These are phyloP conservation scores for Nicotiana otophora DNA, from an alignment of 257 asterid species.

Conservation along the genomic window DNA sequence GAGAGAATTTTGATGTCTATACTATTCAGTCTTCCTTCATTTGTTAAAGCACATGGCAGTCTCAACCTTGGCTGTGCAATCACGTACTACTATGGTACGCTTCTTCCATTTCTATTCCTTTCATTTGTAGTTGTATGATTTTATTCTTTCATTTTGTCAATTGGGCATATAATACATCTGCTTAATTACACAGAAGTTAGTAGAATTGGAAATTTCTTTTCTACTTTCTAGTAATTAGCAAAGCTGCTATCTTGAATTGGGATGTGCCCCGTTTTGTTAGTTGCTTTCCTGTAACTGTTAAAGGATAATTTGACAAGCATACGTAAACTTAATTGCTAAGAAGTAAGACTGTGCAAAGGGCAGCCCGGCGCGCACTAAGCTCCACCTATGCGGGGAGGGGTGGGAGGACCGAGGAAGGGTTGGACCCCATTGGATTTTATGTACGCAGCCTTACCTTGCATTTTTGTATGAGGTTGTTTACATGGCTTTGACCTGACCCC, in stretches of 20 bases:
- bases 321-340: not conserved
- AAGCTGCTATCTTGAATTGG: not conserved
- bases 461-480: not conserved
- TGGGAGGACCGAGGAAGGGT: not conserved
- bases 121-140: not conserved
- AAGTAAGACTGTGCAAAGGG: not conserved
- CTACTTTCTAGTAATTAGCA: not conserved
- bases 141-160: no score
- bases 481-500: not conserved
- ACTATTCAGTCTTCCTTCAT: not conserved
- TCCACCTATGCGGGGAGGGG: not conserved
- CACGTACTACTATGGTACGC: constrained; percentile 3
- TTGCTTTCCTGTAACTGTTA: not conserved
- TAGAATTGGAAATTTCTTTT: no score
- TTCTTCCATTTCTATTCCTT: no score
- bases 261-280: not conserved
- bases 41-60: not conserved
- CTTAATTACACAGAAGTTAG: not conserved
- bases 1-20: not conserved
- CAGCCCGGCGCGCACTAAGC: not conserved
- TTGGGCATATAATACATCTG: not conserved
- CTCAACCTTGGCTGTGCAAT: constrained; percentile 3
- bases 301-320: not conserved
- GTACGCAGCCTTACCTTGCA: not conserved
- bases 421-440: not conserved